A percentile compares a stretch with the other conserved stretches of the same genome.
Conservation (phyloP, 495 filamentous ascomycete genomes). For the Cudoniella acicularis region DNA sequence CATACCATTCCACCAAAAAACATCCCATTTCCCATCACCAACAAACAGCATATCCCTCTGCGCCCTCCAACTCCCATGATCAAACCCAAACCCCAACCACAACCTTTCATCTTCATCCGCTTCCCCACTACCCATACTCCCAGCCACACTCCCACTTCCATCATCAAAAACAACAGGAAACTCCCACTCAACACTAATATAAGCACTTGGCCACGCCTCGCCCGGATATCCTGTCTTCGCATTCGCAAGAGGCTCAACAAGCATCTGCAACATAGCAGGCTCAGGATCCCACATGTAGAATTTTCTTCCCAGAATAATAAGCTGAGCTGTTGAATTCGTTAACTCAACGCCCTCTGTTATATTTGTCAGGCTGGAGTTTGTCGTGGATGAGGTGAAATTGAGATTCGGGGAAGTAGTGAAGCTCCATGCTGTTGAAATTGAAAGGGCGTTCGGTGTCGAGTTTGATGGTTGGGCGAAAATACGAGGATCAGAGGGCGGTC, state of each 20-base stretch:
- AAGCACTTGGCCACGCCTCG: background rate
- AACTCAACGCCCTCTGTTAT: too few species aligned
- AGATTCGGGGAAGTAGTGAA: background rate
- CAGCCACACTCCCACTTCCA: background rate
- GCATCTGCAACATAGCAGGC: background rate
- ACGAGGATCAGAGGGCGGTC: background rate
- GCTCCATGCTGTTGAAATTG: background rate
- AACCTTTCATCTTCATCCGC: too few species aligned
- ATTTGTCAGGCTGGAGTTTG: background rate
- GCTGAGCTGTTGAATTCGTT: background rate
- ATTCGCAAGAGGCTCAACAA: background rate
- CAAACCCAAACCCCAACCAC: background rate
- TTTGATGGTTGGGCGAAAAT: background rate
- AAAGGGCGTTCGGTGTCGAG: too few species aligned
- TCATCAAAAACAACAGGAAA: background rate
- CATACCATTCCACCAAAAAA: background rate
- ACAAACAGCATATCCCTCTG: background rate
- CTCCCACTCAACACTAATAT: background rate
- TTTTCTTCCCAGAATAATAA: background rate
- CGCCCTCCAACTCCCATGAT: background rate
- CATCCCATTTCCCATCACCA: background rate
- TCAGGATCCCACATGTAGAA: background rate
- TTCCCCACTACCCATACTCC: too few species aligned
- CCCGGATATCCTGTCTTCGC: background rate
- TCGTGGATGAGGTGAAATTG: background rate